Base-by-base conservation (phyloP, 1,139 yeast species). In the Sugiyamaella castrensis region DNA sequence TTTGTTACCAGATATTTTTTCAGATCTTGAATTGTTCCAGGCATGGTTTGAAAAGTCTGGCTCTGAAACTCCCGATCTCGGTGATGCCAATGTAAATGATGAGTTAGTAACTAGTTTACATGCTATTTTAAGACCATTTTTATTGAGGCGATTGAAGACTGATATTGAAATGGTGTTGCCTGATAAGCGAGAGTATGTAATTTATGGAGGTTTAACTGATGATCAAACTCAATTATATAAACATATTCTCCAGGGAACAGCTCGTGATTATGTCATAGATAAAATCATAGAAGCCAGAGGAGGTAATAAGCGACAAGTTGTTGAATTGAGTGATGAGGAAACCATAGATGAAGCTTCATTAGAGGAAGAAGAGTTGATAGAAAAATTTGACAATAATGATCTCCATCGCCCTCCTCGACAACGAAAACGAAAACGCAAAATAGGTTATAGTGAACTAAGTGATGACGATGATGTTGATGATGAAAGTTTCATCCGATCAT, bases 41-140 rank as follows among this genome's bases (percentile, higher is more conserved):
- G 86, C 84, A 61, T 92, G 98, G 96, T 92, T 92, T 67, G 94
- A 91, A 65, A 86, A 86, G 59, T 80, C 57, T 79, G 76, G 70
- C 10, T 66, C 67, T 9, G 66, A 66, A 58, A 54, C 66, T 47
- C 40, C 24, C 12, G 47, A 43, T 29, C 8, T 42, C 12, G 40
- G 40, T 13, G 75, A 77, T 2, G 68, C 68, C 12, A 76, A 69
- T 11, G 67, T 67, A 10, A 66, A 66, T 58, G 59, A 61, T 5
- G 63, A 57, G 31, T 70, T 91, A 52, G 80, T 91, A 28, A 73
- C 81, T 24, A 88, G 87, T 60, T 71, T 92, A 53, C 98, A 92
- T 64, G 83, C 94, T 0, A 89, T 92, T 48, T 71, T 92, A 55
- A 82, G 88, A 60, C 98, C 98, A 0, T 92, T 92, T 59, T 69